Conservation (phyloP, 495 filamentous ascomycete genomes). For the Opeltia flavorubescens region DNA sequence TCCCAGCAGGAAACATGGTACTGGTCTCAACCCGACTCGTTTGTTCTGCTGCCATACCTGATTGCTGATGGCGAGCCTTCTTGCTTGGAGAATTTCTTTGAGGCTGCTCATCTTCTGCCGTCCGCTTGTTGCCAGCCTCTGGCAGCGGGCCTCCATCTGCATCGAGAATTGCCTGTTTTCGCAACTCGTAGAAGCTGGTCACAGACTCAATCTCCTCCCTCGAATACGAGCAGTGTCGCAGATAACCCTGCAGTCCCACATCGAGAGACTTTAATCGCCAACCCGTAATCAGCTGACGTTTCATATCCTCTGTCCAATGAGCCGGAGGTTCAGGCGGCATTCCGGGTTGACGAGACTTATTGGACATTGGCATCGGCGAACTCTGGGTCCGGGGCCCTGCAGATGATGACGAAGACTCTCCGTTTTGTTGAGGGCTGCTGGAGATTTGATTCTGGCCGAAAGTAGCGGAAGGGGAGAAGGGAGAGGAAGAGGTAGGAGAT, state of each 20-base stretch:
- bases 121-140: neutral
- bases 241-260: conserved; percentile 9
- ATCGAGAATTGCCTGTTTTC: conserved; percentile 9
- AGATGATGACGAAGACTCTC: conserved; percentile 5
- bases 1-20: neutral
- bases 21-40: neutral
- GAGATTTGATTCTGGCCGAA: neutral
- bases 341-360: conserved; percentile 5
- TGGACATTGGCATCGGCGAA: neutral
- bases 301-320: conserved; percentile 8
- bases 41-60: neutral
- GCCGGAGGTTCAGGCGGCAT: conserved; percentile 9
- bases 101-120: neutral
- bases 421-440: neutral
- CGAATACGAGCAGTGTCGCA: neutral
- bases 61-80: conserved; percentile 1
- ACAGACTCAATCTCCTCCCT: conserved; percentile 6
- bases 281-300: conserved; percentile 8
- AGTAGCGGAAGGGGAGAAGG: neutral
- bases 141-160: neutral
- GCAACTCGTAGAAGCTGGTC: conserved; percentile 8
- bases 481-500: neutral
- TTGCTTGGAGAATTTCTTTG: neutral
- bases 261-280: conserved; percentile 16
- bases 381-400: conserved; percentile 8